Conservation (phyloP, 805 yeast species). For the Candida arabinofermentans region DNA sequence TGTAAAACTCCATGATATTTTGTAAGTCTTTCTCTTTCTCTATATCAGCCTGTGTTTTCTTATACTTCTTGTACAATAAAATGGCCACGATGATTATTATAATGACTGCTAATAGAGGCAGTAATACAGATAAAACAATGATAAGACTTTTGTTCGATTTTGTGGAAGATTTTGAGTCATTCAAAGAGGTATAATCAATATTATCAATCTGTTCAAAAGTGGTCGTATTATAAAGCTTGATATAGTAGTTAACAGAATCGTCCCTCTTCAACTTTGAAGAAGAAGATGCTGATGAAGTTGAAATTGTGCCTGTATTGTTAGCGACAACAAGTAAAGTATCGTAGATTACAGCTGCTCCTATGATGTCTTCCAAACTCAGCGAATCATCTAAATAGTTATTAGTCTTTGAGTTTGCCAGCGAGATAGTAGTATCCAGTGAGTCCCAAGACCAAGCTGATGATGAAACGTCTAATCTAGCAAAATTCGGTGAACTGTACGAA, state of each 20-base stretch:
- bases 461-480: constrained; percentile 36
- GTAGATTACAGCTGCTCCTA: constrained; percentile 52
- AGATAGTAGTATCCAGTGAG: constrained; percentile 25
- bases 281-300: background rate
- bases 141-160: constrained; percentile 27
- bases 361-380: constrained; percentile 26
- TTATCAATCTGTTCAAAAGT: constrained; percentile 32
- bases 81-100: constrained; percentile 30
- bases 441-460: constrained; percentile 43
- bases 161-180: constrained; percentile 6
- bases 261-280: constrained; percentile 18
- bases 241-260: constrained; percentile 21
- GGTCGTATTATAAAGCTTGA: constrained; percentile 40
- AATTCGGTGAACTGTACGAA: constrained; percentile 36
- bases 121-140: constrained; percentile 43
- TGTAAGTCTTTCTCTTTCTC: constrained; percentile 28
- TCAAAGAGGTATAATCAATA: constrained; percentile 28
- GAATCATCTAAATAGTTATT: constrained; percentile 16
- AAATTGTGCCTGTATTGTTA: constrained; percentile 10
- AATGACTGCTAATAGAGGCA: constrained; percentile 38
- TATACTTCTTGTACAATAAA: constrained; percentile 26
- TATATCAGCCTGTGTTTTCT: constrained; percentile 23
- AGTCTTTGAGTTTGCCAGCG: constrained; percentile 20
- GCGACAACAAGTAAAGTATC: constrained; percentile 45
- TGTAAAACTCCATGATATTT: constrained; percentile 31